A percentile compares a stretch with the other conserved stretches of the same genome.
Conservation (phyloP, 345 rosid genomes). For the Lepidium sativum region DNA sequence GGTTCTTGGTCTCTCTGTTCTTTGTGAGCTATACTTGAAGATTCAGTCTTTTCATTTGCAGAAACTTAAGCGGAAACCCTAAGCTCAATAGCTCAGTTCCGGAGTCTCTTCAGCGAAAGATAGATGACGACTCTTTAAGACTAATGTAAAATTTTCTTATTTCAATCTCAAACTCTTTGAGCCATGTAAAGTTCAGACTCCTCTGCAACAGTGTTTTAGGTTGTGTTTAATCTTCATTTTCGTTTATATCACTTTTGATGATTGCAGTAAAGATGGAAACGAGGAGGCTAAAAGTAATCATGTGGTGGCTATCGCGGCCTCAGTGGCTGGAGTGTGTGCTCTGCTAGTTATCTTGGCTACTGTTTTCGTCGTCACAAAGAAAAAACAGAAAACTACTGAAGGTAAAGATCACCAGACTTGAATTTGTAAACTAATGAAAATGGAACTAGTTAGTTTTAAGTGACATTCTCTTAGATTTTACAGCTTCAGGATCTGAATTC, state of each 20-base stretch:
- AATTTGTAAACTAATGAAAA: not conserved
- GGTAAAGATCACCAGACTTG: not conserved
- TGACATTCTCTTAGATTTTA: no score
- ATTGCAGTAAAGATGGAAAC: not conserved
- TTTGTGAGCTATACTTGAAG: not conserved
- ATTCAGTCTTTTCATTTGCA: not conserved
- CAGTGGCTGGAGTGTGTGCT: slow-evolving; percentile 3
- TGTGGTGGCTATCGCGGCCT: not conserved
- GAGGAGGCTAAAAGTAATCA: not conserved
- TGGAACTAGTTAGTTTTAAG: not conserved
- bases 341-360: slow-evolving; percentile 9
- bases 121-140: not conserved
- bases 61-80: slow-evolving; percentile 17
- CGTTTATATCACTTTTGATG: not conserved
- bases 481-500: no score
- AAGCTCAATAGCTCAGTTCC: slow-evolving; percentile 2
- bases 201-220: not conserved
- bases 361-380: not conserved
- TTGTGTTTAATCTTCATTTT: not conserved
- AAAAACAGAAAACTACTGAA: not conserved
- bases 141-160: not conserved
- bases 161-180: not conserved
- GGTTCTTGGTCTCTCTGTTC: not conserved
- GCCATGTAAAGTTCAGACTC: not conserved
- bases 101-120: not conserved